Base-by-base conservation (phyloP, 345 rosid species). In the Salix purpurea region DNA sequence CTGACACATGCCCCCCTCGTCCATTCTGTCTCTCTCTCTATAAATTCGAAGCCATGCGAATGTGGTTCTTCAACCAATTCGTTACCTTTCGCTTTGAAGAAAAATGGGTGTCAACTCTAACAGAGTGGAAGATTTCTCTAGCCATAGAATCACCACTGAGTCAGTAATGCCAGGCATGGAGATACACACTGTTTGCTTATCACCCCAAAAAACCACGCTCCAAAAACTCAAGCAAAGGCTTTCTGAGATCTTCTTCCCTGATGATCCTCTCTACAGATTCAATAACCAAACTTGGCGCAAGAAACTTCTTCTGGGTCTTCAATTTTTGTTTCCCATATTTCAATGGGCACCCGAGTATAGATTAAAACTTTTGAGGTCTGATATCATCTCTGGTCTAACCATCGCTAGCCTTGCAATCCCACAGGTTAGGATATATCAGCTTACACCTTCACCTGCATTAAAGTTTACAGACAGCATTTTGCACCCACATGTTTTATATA, bases 351-450 rank as follows among this genome's bases (percentile, higher is more conserved):
- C 97, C 13, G 81, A 86, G 61, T 96, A 96, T 67, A 79, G 79
- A 77, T 89, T 90, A 62, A 75, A 70, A 73, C 86, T 91, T 44
- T 80, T 96, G 66, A 85, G 90, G 85, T 96, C 99, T 50, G 99
- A 96, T 81, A 61, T 91, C 83, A 83, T 96, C 84, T 88, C 99
- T 64, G 99, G 99, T 48, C 89, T 96, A 80, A 96, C 99, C 95
- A 96, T 96, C 88, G 98, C 99, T 30, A 96, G 97, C 89, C 95
- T 96, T 42, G 97, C 99, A 11, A 96, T 96, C 71, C 99, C 99
- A 54, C 99, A 96, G 99, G 99, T 94, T 78, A 44, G 46, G n/a
- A 48, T n/a, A n/a, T n/a, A n/a, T 37, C 15, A 39, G 16, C 10
- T 9, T 76, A 5, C 65, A 68, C 16, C 2, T 60, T n/a, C 58